Base-by-base conservation (phyloP, 2,329 filamentous ascomycete species). In the Purpureocillium lavendulum region DNA sequence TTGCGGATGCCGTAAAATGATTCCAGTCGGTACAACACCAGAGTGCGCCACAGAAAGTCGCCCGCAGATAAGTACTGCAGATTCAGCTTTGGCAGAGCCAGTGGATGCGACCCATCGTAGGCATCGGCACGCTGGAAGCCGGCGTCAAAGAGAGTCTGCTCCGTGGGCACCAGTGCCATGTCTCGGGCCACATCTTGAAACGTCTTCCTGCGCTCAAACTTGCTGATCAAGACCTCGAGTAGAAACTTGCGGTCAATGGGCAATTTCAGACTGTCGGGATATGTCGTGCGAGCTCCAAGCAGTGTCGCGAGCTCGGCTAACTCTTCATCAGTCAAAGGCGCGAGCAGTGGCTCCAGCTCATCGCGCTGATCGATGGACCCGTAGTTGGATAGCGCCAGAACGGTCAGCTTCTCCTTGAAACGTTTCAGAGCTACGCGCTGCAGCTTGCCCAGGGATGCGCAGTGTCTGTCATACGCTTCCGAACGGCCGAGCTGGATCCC, bases 1-100 rank as follows among this genome's bases (percentile, higher is more conserved):
- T 88, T 90, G 34, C 88, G 80, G 43, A 98, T 90, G 44, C 87
- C 86, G 58, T 94, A 97, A 58, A 97, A 96, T 0, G 90, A 77
- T 60, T 98, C 92, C 42, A 82, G 85, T 31, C 90, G 80, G 57
- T 95, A 92, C 8, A 98, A 69, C 12, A 94, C 73, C 53, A 97
- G 82, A 0, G 90, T 88, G 45, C 94, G 78, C 88, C 89, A 98
- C n/a, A 98, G 66, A 52, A 98, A 98, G 60, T 98, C 92, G 3
- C 88, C 88, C 37, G 95, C 79, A 3, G 89, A 94, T 12, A 98
- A 71, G 60, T 98, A 98, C 56, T 98, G 92, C 21, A 98, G 68
- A 51, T 96, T 98, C 34, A 97, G 65, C 58, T 98, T 98, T 3
- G 92, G 92, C 33, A 98, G 79, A 3, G 92, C 87, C 42, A 98